Evolutionary conservation across 140 eudicot species (phyloP).

Genomic region (Stevia rebaudiana): DNA sequence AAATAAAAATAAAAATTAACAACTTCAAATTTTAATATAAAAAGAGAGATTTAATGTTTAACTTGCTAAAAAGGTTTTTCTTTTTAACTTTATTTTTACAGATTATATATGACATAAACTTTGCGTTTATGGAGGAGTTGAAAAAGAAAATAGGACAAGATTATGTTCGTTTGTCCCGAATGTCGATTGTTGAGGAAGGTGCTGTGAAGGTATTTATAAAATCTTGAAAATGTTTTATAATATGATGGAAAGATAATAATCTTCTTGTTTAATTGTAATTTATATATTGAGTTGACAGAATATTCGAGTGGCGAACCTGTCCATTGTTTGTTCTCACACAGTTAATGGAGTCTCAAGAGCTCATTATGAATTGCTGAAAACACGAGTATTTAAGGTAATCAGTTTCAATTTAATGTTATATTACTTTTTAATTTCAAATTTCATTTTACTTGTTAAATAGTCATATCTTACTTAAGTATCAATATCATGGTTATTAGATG

Average conservation of each 20-base stretch:
- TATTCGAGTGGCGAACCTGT: slow-evolving; percentile 52
- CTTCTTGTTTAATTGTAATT: background rate
- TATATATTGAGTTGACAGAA: slow-evolving; percentile 29
- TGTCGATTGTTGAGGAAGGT: slow-evolving; percentile 64
- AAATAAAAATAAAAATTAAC: too few relatives aligned
- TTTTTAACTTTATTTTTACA: slow-evolving; percentile 14
- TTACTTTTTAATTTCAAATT: background rate
- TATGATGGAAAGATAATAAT: background rate
- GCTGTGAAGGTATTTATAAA: slow-evolving; percentile 40
- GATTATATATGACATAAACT: slow-evolving; percentile 57
- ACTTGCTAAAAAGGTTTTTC: background rate
- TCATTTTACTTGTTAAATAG: background rate
- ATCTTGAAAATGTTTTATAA: background rate
- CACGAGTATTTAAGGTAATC: slow-evolving; percentile 49
- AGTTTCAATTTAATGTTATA: background rate
- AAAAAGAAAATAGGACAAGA: slow-evolving; percentile 46
- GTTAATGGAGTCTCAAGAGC: slow-evolving; percentile 56
- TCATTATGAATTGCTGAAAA: slow-evolving; percentile 43
- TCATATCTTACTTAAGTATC: background rate
- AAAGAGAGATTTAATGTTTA: too few relatives aligned
- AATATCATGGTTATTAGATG: background rate
- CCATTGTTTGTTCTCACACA: slow-evolving; percentile 54
- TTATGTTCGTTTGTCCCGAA: slow-evolving; percentile 39
- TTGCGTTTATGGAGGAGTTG: slow-evolving; percentile 47
- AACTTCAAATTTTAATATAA: too few relatives aligned